Evolutionary conservation across 192 early-diverging fungal species (phyloP), one percentile per base, ranked within the genome.

Genomic region (Helicostylum pulchrum): DNA sequence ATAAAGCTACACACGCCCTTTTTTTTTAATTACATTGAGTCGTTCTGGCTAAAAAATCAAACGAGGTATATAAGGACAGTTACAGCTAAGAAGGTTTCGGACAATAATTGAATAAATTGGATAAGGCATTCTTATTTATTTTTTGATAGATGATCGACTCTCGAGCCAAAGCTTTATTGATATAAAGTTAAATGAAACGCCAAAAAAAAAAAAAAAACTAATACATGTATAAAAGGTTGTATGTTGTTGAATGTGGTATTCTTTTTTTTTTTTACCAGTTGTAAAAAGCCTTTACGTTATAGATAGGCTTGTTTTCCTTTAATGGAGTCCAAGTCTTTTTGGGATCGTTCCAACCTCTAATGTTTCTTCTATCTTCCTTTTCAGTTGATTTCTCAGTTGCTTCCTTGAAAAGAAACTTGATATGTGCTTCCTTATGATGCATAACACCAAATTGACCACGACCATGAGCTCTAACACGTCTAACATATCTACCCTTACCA

Each of bases 391-490:
- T 66, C 17, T 39, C 39, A 42, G 73, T 64, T 30, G 75, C 77
- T 68, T 90, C 84, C 78, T 86, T 86, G n/a, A 97, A 45, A 10
- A 92, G 73, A 58, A 90, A 91, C 75, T 89, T 91, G 68, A 98
- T 77, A 61, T 94, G 92, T 7, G 91, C 82, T 17, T 77, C 78
- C 17, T 90, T 92, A 30, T 82, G 82, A 67, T 88, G 82, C 75
- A 93, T 88, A 10, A 87, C 73, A 45, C 92, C 92, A 52, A 86
- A 83, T 44, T 93, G 73, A 10, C 93, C 94, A 26, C 92, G 73
- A 1, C 87, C 93, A 66, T 92, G 88, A 53, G 81, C 80, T 65
- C 89, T 85, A 31, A 93, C 59, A n/a, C 91, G 79, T 66, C 88
- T 89, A 7, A 84, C 66, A 66, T 84, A 93, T 32, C 70, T 56